phyloP scores from a whole-genome alignment of 768 basidiomycete species.

The Mycena pura region DNA sequence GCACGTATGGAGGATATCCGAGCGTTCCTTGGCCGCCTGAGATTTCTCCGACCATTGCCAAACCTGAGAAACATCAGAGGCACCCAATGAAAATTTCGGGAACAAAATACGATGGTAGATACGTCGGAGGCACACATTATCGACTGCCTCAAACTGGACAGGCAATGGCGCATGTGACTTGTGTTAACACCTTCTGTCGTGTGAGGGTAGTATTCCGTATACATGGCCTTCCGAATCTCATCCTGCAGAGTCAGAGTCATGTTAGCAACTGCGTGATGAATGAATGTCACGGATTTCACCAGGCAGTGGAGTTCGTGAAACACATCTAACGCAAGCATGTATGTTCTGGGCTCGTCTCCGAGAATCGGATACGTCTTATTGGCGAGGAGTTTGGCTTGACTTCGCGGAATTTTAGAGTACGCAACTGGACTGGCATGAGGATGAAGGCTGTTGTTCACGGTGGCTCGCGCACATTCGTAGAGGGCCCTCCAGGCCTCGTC shows the following conservation, averaged over 20 bases:
- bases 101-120: slow-evolving; percentile 25
- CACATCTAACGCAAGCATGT: slow-evolving; percentile 33
- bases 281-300: slow-evolving; percentile 9
- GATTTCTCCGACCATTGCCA: slow-evolving; percentile 34
- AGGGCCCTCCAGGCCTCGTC: slow-evolving; percentile 33
- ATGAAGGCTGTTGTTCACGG: neutral
- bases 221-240: slow-evolving; percentile 32
- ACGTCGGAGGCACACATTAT: slow-evolving; percentile 33
- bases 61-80: slow-evolving; percentile 11
- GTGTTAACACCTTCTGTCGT: slow-evolving; percentile 28
- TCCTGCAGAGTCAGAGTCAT: slow-evolving; percentile 12
- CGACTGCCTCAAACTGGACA: slow-evolving; percentile 32
- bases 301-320: slow-evolving; percentile 36
- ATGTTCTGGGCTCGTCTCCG: slow-evolving; percentile 28
- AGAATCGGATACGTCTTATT: slow-evolving; percentile 34
- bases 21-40: slow-evolving; percentile 26
- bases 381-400: slow-evolving; percentile 28
- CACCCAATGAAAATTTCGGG: neutral
- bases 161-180: slow-evolving; percentile 32
- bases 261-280: neutral
- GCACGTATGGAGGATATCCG: slow-evolving; percentile 33
- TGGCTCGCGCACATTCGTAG: slow-evolving; percentile 26
- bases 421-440: slow-evolving; percentile 23
- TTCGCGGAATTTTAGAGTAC: slow-evolving; percentile 30
- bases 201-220: slow-evolving; percentile 26